Base-by-base conservation (phyloP, 2,329 filamentous ascomycete species). In the Penicillium sp. region DNA sequence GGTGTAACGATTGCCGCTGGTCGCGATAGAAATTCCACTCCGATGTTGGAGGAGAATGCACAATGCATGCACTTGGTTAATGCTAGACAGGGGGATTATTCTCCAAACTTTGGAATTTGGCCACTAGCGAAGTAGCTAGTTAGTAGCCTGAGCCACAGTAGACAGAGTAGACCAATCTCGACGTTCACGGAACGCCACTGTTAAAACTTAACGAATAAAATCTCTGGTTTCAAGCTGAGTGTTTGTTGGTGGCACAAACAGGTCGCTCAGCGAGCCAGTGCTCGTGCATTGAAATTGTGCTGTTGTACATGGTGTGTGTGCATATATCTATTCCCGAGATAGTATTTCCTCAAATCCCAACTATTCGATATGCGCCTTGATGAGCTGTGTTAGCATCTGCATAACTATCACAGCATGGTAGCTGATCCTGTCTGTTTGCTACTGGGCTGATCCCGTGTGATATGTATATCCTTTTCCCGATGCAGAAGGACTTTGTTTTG, bases 1-100 rank as follows among this genome's bases (percentile, higher is more conserved):
- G 50, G 55, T 63, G 58, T 48, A 56, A 61, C 60, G 15, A 54
- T 47, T 43, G 17, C 43, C 42, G 37, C 50, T 42, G 42, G 60
- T 27, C 13, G 37, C 40, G 49, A 62, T 61, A 15, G 15, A 35
- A 58, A 62, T 48, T 23, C 6, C 4, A n/a, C 38, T 53, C 50
- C 46, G 42, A 52, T 52, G 9, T 51, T 38, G 12, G 31, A 43
- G 42, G 10, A 25, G 12, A 58, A 49, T 55, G 12, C 5, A 47
- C 21, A 29, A n/a, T 23, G 23, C 6, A 50, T 43, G 37, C 25
- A 37, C 6, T n/a, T 17, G 12, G n/a, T 23, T 29, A 21, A 27
- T 10, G 21, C 21, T 25, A 19, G 21, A 27, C 8, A 52, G 21
- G 21, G 21, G 15, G 37, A 29, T 27, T 13, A 37, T 23, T 7